Percentiles rank a stretch among this genome's conserved stretches.
Conservation (phyloP, 768 basidiomycete species). For the Phylloporus sp. region DNA sequence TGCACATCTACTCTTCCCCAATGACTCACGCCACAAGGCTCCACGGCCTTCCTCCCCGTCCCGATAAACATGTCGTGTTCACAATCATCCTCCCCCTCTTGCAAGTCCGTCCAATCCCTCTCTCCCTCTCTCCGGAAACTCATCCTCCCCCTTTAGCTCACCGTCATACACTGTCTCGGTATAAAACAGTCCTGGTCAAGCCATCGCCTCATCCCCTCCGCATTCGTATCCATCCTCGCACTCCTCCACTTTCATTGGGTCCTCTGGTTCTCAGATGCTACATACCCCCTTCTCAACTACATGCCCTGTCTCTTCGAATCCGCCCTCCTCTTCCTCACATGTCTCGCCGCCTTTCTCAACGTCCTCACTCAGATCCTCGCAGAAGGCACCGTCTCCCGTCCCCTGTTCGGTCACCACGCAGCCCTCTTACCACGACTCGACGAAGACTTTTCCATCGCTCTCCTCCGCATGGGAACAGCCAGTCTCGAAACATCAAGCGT, state of each 20-base stretch:
- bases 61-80: constrained; percentile 68
- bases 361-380: constrained; percentile 61
- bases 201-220: constrained; percentile 69
- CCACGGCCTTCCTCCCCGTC: constrained; percentile 49
- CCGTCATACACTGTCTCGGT: constrained; percentile 62
- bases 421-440: constrained; percentile 50
- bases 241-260: constrained; percentile 67
- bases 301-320: constrained; percentile 72
- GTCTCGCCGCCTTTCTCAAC: constrained; percentile 58
- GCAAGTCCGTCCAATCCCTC: constrained; percentile 43
- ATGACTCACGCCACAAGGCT: constrained; percentile 45
- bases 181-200: constrained; percentile 55
- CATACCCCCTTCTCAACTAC: constrained; percentile 70
- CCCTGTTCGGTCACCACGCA: constrained; percentile 49
- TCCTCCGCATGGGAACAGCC: constrained; percentile 68
- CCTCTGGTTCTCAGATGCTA: constrained; percentile 40
- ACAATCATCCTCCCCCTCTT: constrained; percentile 69
- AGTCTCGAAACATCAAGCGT: constrained; percentile 71
- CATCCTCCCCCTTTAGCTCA: constrained; percentile 38
- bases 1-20: constrained; percentile 70
- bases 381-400: constrained; percentile 51
- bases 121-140: neutral
- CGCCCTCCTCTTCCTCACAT: constrained; percentile 49
- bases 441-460: constrained; percentile 68
- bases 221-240: constrained; percentile 52